phyloP scores from a whole-genome alignment of 306 rosid genomes.

The Ormosia semicastrata region DNA sequence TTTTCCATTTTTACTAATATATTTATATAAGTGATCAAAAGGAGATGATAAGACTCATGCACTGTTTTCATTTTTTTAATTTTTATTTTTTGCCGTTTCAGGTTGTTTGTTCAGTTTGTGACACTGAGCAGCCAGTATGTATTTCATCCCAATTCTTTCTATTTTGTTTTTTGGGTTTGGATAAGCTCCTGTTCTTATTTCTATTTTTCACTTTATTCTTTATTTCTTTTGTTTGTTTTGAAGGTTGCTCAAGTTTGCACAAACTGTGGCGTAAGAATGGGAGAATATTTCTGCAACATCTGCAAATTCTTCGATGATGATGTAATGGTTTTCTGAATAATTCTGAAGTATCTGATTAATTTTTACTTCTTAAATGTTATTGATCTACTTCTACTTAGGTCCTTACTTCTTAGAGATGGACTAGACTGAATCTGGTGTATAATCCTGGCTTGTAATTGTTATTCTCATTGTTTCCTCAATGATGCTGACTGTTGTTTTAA shows the following conservation, averaged over 20 bases:
- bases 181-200: neutral
- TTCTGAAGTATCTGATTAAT: neutral
- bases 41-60: neutral
- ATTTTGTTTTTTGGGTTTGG: neutral
- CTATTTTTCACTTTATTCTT: neutral
- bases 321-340: slow-evolving; percentile 43
- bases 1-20: neutral
- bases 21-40: neutral
- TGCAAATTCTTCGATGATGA: slow-evolving; percentile 94
- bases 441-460: slow-evolving; percentile 8
- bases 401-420: slow-evolving; percentile 13
- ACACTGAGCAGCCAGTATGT: slow-evolving; percentile 92
- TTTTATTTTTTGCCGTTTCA: slow-evolving; percentile 51
- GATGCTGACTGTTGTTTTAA: slow-evolving; percentile 18
- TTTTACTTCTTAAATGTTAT: slow-evolving; percentile 9
- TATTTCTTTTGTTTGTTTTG: neutral
- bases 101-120: slow-evolving; percentile 94
- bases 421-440: slow-evolving; percentile 13
- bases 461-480: neutral
- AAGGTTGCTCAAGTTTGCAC: slow-evolving; percentile 88
- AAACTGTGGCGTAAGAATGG: slow-evolving; percentile 92
- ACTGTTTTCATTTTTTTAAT: neutral
- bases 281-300: slow-evolving; percentile 86
- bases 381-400: neutral
- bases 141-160: neutral